Evolutionary conservation across 73 alveolate species (phyloP), one percentile per base, ranked within the genome.

Genomic region (Loxodes magnus): DNA sequence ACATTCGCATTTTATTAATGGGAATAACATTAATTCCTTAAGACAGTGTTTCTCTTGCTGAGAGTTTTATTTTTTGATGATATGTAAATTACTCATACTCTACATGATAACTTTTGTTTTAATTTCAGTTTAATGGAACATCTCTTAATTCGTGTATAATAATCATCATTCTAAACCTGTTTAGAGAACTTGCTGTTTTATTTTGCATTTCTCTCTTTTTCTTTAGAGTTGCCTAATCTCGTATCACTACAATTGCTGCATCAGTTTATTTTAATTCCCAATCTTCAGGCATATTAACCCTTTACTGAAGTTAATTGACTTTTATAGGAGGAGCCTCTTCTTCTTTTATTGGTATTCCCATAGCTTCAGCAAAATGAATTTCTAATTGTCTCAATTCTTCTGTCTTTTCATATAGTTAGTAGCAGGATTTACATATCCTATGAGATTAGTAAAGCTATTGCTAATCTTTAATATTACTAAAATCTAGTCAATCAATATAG

Each of bases 361-460:
- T 43, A 14, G 54, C 56, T 63, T 67, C 58, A 2, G 87, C 82
- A 30, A 67, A 55, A 31, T 71, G 67, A 20, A 51, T 61, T 39
- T 75, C 81, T 5, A 74, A 42, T 52, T 79, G 54, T 52, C 64
- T 67, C 16, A 79, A 60, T 60, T 79, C 90, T 50, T 79, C 84
- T 41, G 79, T 62, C 15, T 79, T 67, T 51, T 66, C 87, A 60
- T 64, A 79, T 37, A 79, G 51, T 48, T 55, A 36, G 59, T 79
- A 82, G 59, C 95, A 82, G 56, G 77, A 82, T 28, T 64, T 74
- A 43, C 95, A 82, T 21, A 79, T 92, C 35, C 74, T 61, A 59
- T 83, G 71, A 43, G 76, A 74, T 56, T 79, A 64, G 55, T 77
- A 83, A 24, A 83, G 26, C 20, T 43, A 52, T 35, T 60, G 43